A percentile compares a stretch with the other conserved stretches of the same genome.
Evolutionary conservation across 257 asterid species (phyloP).

Genomic region (Capsicum rhomboideum): DNA sequence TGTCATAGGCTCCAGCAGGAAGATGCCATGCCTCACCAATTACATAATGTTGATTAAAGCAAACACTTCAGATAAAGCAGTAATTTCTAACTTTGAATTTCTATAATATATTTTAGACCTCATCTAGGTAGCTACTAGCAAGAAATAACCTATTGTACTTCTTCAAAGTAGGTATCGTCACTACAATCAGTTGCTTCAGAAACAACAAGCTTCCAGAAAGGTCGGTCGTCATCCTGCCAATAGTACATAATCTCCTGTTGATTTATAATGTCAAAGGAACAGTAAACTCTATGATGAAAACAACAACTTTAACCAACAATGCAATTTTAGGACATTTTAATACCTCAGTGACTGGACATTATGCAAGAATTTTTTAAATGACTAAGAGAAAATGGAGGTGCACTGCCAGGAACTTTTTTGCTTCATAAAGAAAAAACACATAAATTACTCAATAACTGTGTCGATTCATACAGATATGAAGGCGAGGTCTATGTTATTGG

Average conservation of each 20-base stretch:
- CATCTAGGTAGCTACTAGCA: background rate
- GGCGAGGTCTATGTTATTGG: no score
- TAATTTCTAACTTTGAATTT: background rate
- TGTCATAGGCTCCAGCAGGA: constrained; percentile 74
- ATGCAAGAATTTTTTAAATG: background rate
- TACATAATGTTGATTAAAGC: constrained; percentile 62
- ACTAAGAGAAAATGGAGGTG: background rate
- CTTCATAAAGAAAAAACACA: background rate
- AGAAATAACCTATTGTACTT: constrained; percentile 63
- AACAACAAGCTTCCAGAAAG: constrained; percentile 89
- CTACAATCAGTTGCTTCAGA: constrained; percentile 85
- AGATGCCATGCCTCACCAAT: constrained; percentile 92
- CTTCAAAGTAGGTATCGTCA: constrained; percentile 58
- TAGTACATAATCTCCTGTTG: background rate
- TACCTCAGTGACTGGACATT: background rate
- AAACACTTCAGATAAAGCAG: background rate
- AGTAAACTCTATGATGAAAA: background rate
- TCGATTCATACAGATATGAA: background rate
- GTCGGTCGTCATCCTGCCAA: constrained; percentile 82
- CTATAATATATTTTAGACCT: background rate
- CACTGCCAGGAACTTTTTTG: background rate
- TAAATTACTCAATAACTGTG: background rate
- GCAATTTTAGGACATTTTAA: background rate
- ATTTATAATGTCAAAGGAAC: background rate
- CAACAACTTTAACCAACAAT: background rate